Conservation (phyloP, 305 asterid genomes). For the Coffea humblotiana region DNA sequence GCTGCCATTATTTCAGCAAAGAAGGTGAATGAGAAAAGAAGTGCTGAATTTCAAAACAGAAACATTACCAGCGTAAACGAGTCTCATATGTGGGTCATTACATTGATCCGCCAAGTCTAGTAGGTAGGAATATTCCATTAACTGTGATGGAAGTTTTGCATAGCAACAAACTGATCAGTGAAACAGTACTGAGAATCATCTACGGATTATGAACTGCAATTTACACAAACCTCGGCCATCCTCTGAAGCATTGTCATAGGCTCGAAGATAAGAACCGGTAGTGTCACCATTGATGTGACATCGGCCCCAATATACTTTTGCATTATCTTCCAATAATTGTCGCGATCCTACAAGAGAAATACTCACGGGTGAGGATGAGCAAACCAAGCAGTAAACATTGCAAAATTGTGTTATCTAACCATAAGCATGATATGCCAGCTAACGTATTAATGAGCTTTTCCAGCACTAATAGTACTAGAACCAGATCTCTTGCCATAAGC, state of each 20-base stretch:
- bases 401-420: neutral
- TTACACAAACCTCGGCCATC: constrained; percentile 76
- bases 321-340: constrained; percentile 81
- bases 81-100: constrained; percentile 72
- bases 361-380: neutral
- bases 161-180: neutral
- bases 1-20: neutral
- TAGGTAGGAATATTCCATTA: constrained; percentile 77
- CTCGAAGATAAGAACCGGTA: constrained; percentile 81
- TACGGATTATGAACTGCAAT: constrained; percentile 11
- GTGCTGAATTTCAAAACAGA: neutral
- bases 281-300: constrained; percentile 83
- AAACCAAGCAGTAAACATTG: neutral
- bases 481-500: neutral
- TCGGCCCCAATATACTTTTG: constrained; percentile 78
- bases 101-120: constrained; percentile 77
- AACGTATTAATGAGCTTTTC: neutral
- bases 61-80: constrained; percentile 60
- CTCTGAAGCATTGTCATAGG: constrained; percentile 92
- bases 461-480: neutral
- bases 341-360: constrained; percentile 56
- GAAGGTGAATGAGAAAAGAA: neutral
- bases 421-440: neutral
- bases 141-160: constrained; percentile 41
- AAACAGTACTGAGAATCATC: neutral